Conservation (phyloP, 2,329 filamentous ascomycete species). For the Corinectria fuckeliana region DNA sequence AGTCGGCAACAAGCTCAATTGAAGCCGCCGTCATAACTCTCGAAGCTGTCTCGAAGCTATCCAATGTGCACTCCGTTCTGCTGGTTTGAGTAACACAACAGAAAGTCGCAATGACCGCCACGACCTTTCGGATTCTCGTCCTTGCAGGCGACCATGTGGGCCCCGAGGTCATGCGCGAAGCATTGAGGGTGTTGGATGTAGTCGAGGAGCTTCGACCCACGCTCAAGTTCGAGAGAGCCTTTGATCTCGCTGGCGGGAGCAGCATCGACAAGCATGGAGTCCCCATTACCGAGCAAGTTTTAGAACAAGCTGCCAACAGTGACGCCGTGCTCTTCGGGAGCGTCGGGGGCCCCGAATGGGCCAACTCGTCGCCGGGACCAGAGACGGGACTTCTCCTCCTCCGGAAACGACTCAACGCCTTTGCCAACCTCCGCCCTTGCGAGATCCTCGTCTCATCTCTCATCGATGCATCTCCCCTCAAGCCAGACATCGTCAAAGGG, state of each 20-base stretch:
- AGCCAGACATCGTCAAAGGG: conserved; percentile 50
- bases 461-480: conserved; percentile 51
- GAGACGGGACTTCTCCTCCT: conserved; percentile 53
- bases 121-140: conserved; percentile 46
- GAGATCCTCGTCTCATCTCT: conserved; percentile 51
- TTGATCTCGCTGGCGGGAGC: conserved; percentile 43
- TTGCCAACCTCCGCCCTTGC: conserved; percentile 58
- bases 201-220: conserved; percentile 42
- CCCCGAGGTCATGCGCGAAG: conserved; percentile 54
- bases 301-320: conserved; percentile 47
- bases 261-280: conserved; percentile 53
- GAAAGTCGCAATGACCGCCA: conserved; percentile 1
- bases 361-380: conserved; percentile 47
- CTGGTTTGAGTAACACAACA: not conserved
- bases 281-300: conserved; percentile 51
- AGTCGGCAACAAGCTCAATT: not conserved
- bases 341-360: conserved; percentile 57
- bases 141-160: conserved; percentile 55
- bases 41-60: not conserved
- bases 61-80: not conserved
- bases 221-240: conserved; percentile 39
- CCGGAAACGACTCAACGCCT: conserved; percentile 50
- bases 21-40: not conserved
- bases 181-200: conserved; percentile 53
- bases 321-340: conserved; percentile 56